Percentiles rank a stretch among this genome's conserved stretches.
Conservation (phyloP, 164 flowering plant genomes). For the Kalanchoe fedtschenkoi region DNA sequence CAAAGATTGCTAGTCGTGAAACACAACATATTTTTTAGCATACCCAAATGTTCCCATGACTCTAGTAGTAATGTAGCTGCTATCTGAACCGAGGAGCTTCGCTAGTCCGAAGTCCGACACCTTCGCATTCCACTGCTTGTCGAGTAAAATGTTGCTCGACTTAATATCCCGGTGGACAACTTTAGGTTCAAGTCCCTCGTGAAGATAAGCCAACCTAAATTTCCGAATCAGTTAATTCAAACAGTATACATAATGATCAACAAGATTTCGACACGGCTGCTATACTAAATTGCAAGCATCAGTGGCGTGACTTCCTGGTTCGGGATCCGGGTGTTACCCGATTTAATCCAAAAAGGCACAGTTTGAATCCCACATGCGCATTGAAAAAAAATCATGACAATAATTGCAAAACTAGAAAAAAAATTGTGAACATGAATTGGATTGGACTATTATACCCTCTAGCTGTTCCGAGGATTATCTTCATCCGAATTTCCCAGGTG, state of each 20-base stretch:
- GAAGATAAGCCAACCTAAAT: slow-evolving; percentile 57
- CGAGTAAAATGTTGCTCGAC: slow-evolving; percentile 67
- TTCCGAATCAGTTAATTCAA: background rate
- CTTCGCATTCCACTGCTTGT: slow-evolving; percentile 63
- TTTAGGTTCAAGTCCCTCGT: slow-evolving; percentile 77
- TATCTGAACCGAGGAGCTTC: slow-evolving; percentile 49
- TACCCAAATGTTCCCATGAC: slow-evolving; percentile 79
- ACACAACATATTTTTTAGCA: background rate
- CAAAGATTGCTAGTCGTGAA: background rate
- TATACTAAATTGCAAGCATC: too few species aligned
- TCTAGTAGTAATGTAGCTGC: slow-evolving; percentile 52
- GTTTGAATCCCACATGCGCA: too few species aligned
- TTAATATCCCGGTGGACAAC: slow-evolving; percentile 76
- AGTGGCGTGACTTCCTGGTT: too few species aligned
- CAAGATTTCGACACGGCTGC: background rate
- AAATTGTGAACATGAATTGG: background rate
- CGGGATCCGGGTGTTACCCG: too few species aligned
- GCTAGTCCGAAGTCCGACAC: slow-evolving; percentile 81
- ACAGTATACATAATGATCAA: background rate
- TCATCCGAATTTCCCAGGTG: slow-evolving; percentile 69
- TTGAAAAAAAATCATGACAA: too few species aligned
- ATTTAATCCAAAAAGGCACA: too few species aligned
- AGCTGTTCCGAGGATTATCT: slow-evolving; percentile 62
- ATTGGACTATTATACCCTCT: slow-evolving; percentile 40
- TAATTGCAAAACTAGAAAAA: too few species aligned